Evolutionary conservation across 306 rosid genomes (phyloP), one percentile per base, ranked within the genome.

Genomic region (Gastrolobium bilobum): DNA sequence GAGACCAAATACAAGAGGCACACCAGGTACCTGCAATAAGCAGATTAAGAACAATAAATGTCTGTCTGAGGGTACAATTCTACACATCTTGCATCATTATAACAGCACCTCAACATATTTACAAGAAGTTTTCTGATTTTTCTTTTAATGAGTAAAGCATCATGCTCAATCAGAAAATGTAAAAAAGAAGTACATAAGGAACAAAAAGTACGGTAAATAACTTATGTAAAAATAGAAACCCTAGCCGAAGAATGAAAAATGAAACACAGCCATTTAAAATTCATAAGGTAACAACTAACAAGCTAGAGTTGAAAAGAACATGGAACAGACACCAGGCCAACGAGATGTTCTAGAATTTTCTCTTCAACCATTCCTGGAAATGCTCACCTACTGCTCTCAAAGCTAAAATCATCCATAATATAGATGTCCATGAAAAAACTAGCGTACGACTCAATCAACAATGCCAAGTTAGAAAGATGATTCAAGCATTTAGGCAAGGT

Each of bases 1-100:
- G 75, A 89, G 82, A 77, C 92, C 89, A 77, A 10, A 92, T 67
- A 94, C 68, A 78, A 88, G 75, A 15, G 97, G 98, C 46, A 94
- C 97, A 34, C 98, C 97, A 52, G 97, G 93, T 61, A 92, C 79
- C 98, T 94, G 86, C 69, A 67, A 72, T 30, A 70, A 37, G 44
- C 58, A 79, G 14, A 52, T 46, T 26, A 72, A 73, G 52, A 72
- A 74, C 46, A 72, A 75, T 48, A 44, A 59, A 20, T 35, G 26
- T 9, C 50, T 39, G 40, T 7, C 26, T 9, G 14, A 53, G 4
- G 29, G 76, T 8, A 30, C 72, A 81, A 53, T 29, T 65, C 61
- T n/a, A 9, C 31, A 66, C 11, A 26, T 48, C 62, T 38, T 58
- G 59, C 42, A 47, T 7, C 29, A 59, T 3, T 38, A 47, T n/a